Evolutionary conservation across 2,329 filamentous ascomycete genomes (phyloP).

Genomic region (Ceratocystis alfenasii): DNA sequence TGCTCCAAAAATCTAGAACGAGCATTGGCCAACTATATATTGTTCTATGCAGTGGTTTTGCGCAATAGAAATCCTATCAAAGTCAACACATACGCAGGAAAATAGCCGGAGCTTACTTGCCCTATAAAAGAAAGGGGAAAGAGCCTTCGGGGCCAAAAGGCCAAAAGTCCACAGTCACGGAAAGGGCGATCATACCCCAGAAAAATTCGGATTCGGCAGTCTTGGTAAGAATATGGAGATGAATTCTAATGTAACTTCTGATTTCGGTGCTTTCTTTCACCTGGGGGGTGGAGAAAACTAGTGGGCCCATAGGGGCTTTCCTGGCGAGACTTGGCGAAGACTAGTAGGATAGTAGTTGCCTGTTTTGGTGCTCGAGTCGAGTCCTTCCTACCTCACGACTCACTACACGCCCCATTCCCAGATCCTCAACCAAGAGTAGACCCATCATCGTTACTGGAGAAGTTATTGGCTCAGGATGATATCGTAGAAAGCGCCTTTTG

Average conservation of each 20-base stretch:
- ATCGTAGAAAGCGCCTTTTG: not conserved
- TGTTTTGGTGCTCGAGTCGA: not conserved
- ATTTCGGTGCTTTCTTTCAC: not conserved
- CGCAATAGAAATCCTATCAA: not conserved
- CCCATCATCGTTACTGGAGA: not conserved
- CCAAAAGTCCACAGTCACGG: slow-evolving; percentile 6
- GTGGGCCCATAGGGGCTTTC: not conserved
- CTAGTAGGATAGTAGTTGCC: not conserved
- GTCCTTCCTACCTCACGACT: not conserved
- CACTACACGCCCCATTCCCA: too few relatives aligned
- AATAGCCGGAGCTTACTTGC: not conserved
- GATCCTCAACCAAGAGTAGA: too few relatives aligned
- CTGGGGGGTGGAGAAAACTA: not conserved
- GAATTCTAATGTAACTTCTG: not conserved
- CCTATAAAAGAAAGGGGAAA: not conserved
- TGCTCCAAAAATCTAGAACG: not conserved
- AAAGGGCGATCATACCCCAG: slow-evolving; percentile 11
- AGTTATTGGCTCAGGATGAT: not conserved
- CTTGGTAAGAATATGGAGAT: not conserved
- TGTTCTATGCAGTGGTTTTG: not conserved
- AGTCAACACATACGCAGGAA: not conserved
- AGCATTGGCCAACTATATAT: slow-evolving; percentile 8
- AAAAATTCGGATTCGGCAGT: not conserved
- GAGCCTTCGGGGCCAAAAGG: not conserved
- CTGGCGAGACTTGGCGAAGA: not conserved